A percentile compares a stretch with the other conserved stretches of the same genome.
Conservation (phyloP, 768 basidiomycete genomes). For the Russula compacta region DNA sequence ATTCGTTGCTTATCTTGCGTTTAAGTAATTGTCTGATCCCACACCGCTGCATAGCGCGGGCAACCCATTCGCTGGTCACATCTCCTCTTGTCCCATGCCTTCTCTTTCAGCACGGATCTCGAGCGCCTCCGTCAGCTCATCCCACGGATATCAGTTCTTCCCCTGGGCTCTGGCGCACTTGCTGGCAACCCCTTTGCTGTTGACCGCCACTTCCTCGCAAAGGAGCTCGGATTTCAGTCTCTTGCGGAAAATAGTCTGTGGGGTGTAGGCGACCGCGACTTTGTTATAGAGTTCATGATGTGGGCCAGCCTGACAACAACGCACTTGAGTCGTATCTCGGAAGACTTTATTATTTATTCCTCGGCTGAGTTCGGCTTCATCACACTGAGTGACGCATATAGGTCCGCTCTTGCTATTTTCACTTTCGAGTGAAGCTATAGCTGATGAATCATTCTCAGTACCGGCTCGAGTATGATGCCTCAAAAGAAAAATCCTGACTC, state of each 20-base stretch:
- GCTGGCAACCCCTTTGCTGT: constrained; percentile 95
- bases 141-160: constrained; percentile 87
- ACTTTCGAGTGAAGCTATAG: background rate
- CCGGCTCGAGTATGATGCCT: constrained; percentile 99
- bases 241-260: constrained; percentile 95
- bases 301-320: constrained; percentile 90
- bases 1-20: background rate
- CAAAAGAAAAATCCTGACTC: constrained; percentile 99
- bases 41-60: constrained; percentile 55
- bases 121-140: constrained; percentile 75
- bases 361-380: constrained; percentile 97
- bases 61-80: constrained; percentile 99
- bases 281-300: constrained; percentile 95
- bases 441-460: constrained; percentile 39
- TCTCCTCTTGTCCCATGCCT: constrained; percentile 88
- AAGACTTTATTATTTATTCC: constrained; percentile 95
- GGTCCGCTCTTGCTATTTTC: constrained; percentile 39
- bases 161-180: constrained; percentile 88
- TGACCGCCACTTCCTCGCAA: constrained; percentile 86
- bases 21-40: background rate
- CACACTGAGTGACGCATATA: constrained; percentile 94
- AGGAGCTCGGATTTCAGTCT: constrained; percentile 81
- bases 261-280: constrained; percentile 95
- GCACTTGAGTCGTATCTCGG: constrained; percentile 89
- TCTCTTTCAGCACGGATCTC: constrained; percentile 85